Evolutionary conservation across 345 rosid genomes (phyloP), one percentile per base, ranked within the genome.

Genomic region (Pugionium cornutum): DNA sequence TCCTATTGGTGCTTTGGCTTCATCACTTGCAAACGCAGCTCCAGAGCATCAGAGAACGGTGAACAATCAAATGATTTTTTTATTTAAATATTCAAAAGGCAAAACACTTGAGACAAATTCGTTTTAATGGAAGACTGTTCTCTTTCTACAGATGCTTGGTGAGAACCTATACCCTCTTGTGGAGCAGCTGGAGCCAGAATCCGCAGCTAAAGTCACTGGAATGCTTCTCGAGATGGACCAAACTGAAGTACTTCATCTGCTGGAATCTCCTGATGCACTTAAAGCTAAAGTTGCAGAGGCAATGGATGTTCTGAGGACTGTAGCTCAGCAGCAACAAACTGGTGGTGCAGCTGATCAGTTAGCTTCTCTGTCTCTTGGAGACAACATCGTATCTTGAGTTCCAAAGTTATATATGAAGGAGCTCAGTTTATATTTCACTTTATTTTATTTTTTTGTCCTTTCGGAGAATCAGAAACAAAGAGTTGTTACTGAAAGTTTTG

Each of bases 31-130:
- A 32, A 89, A 92, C 78, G 85, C 98, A 32, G 45, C 81, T 50
- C 89, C 94, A 9, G 97, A 89, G 53, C 86, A 81, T 74, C 98
- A 89, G 83, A 88, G 98, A 73, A 88, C 84, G 79, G 98, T 92
- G 80, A 57, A 40, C 18, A 18, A 18, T 18, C 49, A 39, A 43
- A 42, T 58, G 66, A 1, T 3, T 31, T 28, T 1, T 37, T 0
- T 18, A n/a, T 18, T 18, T 18, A 18, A 18, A 18, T 18, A 18
- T 18, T 18, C 18, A 7, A 36, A 27, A 55, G 31, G 18, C 27
- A 1, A 4, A 18, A 18, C 18, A 18, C 18, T 18, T 9, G 28
- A 37, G 1, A 47, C 9, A 9, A n/a, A n/a, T 47, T 8, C 18
- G 0, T 18, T 18, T 18, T 18, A 18, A 44, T 32, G 32, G 28